Percentiles rank a stretch among this genome's conserved stretches.
These are phyloP conservation scores for Periconia macrospinosa DNA, from an alignment of 2,329 filamentous ascomycete species.

Conservation along the genomic window DNA sequence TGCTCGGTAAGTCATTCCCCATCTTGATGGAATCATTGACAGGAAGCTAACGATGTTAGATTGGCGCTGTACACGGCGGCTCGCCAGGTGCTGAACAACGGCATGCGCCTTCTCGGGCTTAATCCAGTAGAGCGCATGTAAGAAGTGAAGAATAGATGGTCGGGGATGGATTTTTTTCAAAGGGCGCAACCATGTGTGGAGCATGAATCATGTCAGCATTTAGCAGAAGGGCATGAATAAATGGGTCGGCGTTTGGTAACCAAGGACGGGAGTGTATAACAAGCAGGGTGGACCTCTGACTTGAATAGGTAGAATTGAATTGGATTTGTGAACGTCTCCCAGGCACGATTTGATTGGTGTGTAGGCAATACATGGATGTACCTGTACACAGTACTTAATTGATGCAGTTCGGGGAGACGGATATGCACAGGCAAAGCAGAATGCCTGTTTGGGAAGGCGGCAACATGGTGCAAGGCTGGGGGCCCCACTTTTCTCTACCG, in stretches of 20 bases:
- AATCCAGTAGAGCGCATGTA: slow-evolving; percentile 65
- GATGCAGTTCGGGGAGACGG: too few relatives aligned
- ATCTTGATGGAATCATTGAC: too few relatives aligned
- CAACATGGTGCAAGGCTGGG: neutral
- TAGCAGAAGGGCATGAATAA: neutral
- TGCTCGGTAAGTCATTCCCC: slow-evolving; percentile 52
- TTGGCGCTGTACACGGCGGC: slow-evolving; percentile 72
- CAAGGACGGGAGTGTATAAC: neutral
- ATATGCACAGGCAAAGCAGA: neutral
- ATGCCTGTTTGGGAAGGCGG: neutral
- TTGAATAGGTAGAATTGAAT: too few relatives aligned
- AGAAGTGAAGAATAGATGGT: neutral
- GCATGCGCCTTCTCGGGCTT: slow-evolving; percentile 79
- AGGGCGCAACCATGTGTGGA: neutral
- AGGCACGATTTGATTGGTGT: neutral
- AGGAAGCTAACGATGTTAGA: neutral
- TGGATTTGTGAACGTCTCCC: too few relatives aligned
- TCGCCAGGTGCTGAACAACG: slow-evolving; percentile 75
- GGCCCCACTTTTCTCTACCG: neutral
- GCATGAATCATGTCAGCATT: neutral
- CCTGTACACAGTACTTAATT: too few relatives aligned
- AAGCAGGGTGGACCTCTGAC: neutral
- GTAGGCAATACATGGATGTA: neutral
- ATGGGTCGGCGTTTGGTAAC: neutral
- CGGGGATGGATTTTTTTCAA: too few relatives aligned